Evolutionary conservation across 208 protist species (phyloP), one percentile per base, ranked within the genome.

Genomic region (Leishmania mexicana): DNA sequence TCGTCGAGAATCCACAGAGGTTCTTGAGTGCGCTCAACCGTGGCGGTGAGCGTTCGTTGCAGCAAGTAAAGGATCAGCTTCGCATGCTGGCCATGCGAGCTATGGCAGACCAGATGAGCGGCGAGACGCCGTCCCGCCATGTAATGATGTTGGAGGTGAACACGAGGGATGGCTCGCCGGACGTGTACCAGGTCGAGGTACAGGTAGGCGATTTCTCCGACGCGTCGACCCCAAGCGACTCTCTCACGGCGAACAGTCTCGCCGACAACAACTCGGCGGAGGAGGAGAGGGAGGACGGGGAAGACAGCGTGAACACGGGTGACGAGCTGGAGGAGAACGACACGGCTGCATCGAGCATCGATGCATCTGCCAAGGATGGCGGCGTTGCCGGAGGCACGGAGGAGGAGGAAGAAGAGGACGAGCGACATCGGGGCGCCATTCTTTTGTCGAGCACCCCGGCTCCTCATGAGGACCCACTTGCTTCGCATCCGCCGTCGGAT

Each of bases 1-100:
- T 96, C 60, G 72, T 84, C 60, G 75, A 65, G 7, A 85, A 94
- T 58, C 77, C 89, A 45, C 77, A 80, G 65, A 75, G 84, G 53
- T 93, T 96, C 76, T 76, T 96, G 35, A 65, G 64, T 54, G 81
- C 81, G 10, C 67, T 85, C 21, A 85, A 88, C 58, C 80, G 78
- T 21, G 74, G 58, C 31, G 78, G 79, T 4, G 79, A 83, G 40
- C 75, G 62, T n/a, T 77, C 79, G n/a, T 7, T 87, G 62, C 79
- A 83, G 79, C 78, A 87, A 75, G 75, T 87, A 62, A 42, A 49
- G 49, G 83, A 87, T 1, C 79, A 87, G 71, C 83, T 87, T 35
- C 79, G 68, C 10, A 53, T 84, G 78, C 81, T 88, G 24, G 85
- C 85, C n/a, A 21, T 87, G 53, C 76, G 79, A 47, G 80, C 80